Percentiles rank a stretch among this genome's conserved stretches.
Evolutionary conservation across 2,329 filamentous ascomycete genomes (phyloP).

Genomic region (Graphilbum ipis-grandicollis): DNA sequence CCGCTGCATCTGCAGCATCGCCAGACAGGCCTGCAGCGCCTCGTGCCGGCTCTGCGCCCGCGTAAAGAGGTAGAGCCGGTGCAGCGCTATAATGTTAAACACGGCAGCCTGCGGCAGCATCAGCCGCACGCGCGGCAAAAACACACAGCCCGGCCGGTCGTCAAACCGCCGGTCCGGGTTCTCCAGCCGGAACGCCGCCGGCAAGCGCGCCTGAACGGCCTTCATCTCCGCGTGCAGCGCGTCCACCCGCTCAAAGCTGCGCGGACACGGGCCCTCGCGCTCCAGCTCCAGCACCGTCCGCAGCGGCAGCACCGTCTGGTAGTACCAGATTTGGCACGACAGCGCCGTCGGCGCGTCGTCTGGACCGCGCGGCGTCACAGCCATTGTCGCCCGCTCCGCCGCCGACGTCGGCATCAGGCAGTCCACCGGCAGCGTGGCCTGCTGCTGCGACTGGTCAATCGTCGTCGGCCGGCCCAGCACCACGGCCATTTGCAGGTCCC

Average conservation of each 20-base stretch:
- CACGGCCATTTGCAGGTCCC: conserved; percentile 36
- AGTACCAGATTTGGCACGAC: conserved; percentile 33
- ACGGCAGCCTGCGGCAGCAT: conserved; percentile 29
- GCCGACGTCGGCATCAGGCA: conserved; percentile 22
- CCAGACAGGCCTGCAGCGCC: conserved; percentile 36
- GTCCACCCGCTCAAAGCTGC: conserved; percentile 35
- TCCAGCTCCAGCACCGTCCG: conserved; percentile 38
- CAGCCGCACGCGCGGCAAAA: conserved; percentile 29
- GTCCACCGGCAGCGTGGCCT: conserved; percentile 35
- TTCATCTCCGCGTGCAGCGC: conserved; percentile 32
- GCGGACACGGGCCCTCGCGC: conserved; percentile 34
- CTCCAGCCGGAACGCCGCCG: conserved; percentile 33
- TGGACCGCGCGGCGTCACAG: conserved; percentile 28
- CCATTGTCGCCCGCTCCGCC: conserved; percentile 24
- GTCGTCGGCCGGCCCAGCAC: conserved; percentile 39
- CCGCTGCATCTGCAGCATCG: conserved; percentile 36
- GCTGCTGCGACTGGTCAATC: conserved; percentile 28
- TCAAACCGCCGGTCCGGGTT: conserved; percentile 43
- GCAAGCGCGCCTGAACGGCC: conserved; percentile 28
- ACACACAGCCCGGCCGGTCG: conserved; percentile 29
- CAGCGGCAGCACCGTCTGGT: conserved; percentile 28
- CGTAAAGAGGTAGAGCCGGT: conserved; percentile 45
- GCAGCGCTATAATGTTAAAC: conserved; percentile 41
- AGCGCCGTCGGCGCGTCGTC: conserved; percentile 39
- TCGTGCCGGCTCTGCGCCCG: conserved; percentile 33